Conservation (phyloP, 2,329 filamentous ascomycete genomes). For the Mycosphaerella sp. region DNA sequence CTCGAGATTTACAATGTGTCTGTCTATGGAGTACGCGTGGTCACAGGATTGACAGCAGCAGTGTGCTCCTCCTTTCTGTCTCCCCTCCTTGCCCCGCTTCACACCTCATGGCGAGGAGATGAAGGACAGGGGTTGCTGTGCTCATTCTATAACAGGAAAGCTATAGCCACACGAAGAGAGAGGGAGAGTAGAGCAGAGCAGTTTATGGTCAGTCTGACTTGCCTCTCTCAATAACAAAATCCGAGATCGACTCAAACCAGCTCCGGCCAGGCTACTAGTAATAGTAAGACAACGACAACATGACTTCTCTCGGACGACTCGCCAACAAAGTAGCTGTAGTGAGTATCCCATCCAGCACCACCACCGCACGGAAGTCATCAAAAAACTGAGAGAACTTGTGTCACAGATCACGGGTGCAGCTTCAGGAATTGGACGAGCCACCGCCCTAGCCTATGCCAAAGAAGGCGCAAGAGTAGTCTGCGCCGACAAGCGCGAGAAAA, state of each 20-base stretch:
- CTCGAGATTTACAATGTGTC: no score
- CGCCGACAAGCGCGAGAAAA: conserved; percentile 25
- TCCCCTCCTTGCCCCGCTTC: no score
- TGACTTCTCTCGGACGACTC: conserved; percentile 20
- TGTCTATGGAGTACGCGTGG: no score
- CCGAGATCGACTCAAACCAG: not conserved
- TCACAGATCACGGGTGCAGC: conserved; percentile 26
- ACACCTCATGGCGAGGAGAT: no score
- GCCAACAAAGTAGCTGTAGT: conserved; percentile 29
- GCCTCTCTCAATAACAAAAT: not conserved
- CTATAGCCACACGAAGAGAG: no score
- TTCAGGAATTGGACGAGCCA: conserved; percentile 27
- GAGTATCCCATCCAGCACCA: not conserved
- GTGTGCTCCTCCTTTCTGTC: no score
- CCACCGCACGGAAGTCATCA: no score
- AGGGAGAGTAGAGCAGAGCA: no score
- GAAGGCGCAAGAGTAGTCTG: conserved; percentile 28
- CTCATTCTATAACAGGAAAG: no score
- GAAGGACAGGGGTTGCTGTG: no score
- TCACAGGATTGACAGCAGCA: no score
- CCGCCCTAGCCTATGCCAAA: conserved; percentile 22
- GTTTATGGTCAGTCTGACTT: no score
- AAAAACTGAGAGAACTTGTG: not conserved
- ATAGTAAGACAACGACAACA: not conserved
- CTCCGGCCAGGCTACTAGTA: not conserved